phyloP scores from a whole-genome alignment of 169 alveolate genomes.

The Cryptosporidium felis region DNA sequence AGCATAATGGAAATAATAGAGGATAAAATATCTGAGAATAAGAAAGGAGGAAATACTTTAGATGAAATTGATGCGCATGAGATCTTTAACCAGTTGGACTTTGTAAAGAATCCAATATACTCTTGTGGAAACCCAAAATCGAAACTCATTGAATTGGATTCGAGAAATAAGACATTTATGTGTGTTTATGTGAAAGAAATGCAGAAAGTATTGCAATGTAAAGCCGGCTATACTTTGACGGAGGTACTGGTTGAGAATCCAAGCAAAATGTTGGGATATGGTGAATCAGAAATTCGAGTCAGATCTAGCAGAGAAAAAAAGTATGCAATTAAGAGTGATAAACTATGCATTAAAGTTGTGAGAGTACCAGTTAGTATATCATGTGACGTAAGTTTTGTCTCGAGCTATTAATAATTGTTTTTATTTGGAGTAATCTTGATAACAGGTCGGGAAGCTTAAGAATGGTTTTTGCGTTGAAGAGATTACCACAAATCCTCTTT shows the following conservation, averaged over 20 bases:
- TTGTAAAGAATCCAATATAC: constrained; percentile 24
- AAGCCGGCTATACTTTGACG: constrained; percentile 22
- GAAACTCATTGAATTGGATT: constrained; percentile 12
- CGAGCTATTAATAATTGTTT: no score
- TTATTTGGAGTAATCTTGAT: neutral
- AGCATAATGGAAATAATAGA: neutral
- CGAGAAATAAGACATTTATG: constrained; percentile 1
- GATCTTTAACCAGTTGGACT: constrained; percentile 14
- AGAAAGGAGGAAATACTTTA: no score
- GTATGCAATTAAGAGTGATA: constrained; percentile 55
- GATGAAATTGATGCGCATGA: neutral
- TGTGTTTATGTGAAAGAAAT: neutral
- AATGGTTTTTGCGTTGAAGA: constrained; percentile 67
- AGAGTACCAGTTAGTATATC: constrained; percentile 3
- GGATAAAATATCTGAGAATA: neutral
- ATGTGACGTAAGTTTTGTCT: constrained; percentile 45
- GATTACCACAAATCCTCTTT: constrained; percentile 11
- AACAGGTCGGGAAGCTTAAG: constrained; percentile 24
- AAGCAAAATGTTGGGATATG: constrained; percentile 29
- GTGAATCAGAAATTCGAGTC: constrained; percentile 17
- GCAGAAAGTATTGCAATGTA: constrained; percentile 35
- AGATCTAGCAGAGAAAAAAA: constrained; percentile 29
- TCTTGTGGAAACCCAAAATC: constrained; percentile 42
- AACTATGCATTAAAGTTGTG: constrained; percentile 26
- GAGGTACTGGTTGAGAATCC: constrained; percentile 60